These are phyloP conservation scores for Microcera coccophila DNA, from an alignment of 2,329 filamentous ascomycete genomes.

Conservation along the genomic window DNA sequence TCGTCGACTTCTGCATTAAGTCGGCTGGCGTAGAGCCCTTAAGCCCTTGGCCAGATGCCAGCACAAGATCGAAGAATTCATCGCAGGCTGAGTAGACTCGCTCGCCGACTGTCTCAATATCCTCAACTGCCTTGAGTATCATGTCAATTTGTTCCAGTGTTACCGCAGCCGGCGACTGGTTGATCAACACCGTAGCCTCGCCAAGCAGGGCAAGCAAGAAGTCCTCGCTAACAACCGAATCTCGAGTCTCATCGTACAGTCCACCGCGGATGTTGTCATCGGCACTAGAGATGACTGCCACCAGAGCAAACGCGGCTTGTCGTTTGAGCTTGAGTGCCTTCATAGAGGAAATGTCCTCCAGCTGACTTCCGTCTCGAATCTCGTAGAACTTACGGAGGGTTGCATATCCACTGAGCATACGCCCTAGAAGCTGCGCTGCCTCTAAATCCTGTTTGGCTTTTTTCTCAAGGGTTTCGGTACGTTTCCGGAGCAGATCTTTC, in stretches of 20 bases:
- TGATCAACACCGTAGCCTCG: slow-evolving; percentile 75
- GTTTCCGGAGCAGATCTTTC: slow-evolving; percentile 63
- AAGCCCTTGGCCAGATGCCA: slow-evolving; percentile 63
- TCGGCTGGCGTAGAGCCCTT: slow-evolving; percentile 62
- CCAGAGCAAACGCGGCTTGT: slow-evolving; percentile 67
- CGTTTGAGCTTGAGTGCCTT: slow-evolving; percentile 59
- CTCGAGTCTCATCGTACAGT: slow-evolving; percentile 74
- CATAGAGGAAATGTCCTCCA: slow-evolving; percentile 27
- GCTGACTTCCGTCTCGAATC: slow-evolving; percentile 59
- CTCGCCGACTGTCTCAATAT: slow-evolving; percentile 69
- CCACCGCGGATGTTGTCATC: slow-evolving; percentile 90
- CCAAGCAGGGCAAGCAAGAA: slow-evolving; percentile 79
- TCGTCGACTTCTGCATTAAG: slow-evolving; percentile 58
- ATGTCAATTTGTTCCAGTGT: slow-evolving; percentile 68
- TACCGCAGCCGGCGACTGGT: slow-evolving; percentile 53
- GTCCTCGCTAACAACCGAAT: slow-evolving; percentile 83
- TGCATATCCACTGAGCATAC: slow-evolving; percentile 86
- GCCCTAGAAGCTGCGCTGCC: slow-evolving; percentile 77
- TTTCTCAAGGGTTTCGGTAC: slow-evolving; percentile 65
- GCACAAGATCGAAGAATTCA: slow-evolving; percentile 71
- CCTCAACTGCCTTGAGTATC: slow-evolving; percentile 73
- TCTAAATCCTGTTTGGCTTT: slow-evolving; percentile 73
- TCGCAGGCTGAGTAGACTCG: slow-evolving; percentile 71
- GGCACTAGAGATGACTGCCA: slow-evolving; percentile 80
- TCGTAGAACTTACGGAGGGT: slow-evolving; percentile 88